These are phyloP conservation scores for Neurospora sp. DNA, from an alignment of 495 filamentous ascomycete genomes.

Conservation along the genomic window DNA sequence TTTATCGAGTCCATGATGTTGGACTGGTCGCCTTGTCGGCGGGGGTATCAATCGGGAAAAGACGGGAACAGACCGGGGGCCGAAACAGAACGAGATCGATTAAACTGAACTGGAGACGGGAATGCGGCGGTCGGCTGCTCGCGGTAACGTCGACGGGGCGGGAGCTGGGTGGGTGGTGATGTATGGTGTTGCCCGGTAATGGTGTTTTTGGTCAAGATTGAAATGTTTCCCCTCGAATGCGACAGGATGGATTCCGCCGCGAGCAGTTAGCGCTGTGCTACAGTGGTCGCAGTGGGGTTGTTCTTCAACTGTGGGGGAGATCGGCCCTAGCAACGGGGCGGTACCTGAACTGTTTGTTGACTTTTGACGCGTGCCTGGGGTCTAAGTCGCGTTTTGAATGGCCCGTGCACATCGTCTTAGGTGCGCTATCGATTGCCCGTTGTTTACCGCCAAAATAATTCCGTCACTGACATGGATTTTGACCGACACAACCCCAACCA, in stretches of 20 bases:
- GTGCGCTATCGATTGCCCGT: neutral
- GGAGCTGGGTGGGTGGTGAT: neutral
- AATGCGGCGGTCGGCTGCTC: neutral
- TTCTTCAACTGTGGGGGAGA: neutral
- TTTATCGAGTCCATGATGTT: conserved; percentile 59
- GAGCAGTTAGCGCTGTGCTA: neutral
- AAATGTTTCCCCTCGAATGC: neutral
- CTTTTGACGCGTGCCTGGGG: neutral
- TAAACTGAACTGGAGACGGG: neutral
- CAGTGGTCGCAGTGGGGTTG: neutral
- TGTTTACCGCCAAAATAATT: conserved; percentile 3
- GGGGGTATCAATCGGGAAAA: conserved; percentile 16
- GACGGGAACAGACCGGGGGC: conserved; percentile 7
- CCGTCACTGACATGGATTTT: neutral
- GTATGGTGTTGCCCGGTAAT: neutral
- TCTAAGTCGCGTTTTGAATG: neutral
- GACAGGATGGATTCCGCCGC: neutral
- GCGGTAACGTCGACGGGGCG: neutral
- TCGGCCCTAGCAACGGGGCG: neutral
- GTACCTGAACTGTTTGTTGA: neutral
- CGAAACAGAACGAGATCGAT: neutral
- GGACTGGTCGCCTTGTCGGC: neutral
- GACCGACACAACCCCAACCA: neutral
- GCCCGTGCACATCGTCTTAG: neutral
- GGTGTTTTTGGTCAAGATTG: neutral